Base-by-base conservation (phyloP, 345 rosid species). In the Hibiscus tridactylites region DNA sequence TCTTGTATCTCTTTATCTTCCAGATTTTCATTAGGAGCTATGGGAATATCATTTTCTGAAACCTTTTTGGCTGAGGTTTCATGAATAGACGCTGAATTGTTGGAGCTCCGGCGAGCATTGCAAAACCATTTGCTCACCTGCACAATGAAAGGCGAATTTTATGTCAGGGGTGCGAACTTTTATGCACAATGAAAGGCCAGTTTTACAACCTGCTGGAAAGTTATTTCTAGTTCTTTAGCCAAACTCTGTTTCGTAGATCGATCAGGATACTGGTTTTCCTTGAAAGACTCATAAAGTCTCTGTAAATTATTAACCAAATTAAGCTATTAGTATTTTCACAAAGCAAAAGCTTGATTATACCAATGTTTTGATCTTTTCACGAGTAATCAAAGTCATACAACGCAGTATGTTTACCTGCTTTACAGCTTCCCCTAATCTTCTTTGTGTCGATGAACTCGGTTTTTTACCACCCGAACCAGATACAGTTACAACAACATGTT, bases 71-170 rank as follows among this genome's bases (percentile, higher is more conserved):
- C 74, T 17, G 19, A 56, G 17, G 35, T 73, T 65, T 75, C 76
- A 53, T 50, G 81, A 71, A 15, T 37, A 39, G 78, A 71, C 0
- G 85, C 56, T 57, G 82, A 71, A 75, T 88, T 88, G 81, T 81
- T 77, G 69, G 66, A 80, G 74, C 83, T 82, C 96, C 96, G 88
- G 13, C 99, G 97, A 68, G 88, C 76, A 82, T 95, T 85, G 73
- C 54, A 87, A 61, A 95, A 92, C 99, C 99, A 95, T 73, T 83
- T 92, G 68, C 31, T 73, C 76, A 95, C 97, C 97, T 92, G 88
- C 46, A 65, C 35, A 72, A 59, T 19, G 7, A 39, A 1, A 39
- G 0, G 44, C 10, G 9, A 39, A 7, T 1, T 7, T 39, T 39
- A 7, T 39, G 44, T 39, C 1, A 39, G 1, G 44, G 10, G 10